Conservation (phyloP, 768 basidiomycete genomes). For the Leccinum subtestaceum region DNA sequence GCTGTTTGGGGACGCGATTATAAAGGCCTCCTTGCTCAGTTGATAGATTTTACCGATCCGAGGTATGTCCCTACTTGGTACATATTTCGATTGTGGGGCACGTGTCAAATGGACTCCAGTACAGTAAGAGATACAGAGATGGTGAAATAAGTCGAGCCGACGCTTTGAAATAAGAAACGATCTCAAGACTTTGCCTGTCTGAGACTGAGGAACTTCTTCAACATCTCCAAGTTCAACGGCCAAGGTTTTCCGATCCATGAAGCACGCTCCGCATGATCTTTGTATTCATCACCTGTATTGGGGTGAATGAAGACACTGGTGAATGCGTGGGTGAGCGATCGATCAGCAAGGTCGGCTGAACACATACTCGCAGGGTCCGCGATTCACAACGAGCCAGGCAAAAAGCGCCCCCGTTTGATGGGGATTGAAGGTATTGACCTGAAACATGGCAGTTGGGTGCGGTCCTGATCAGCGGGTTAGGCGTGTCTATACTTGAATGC, state of each 20-base stretch:
- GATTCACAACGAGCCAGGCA: constrained; percentile 62
- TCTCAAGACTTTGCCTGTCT: too few species aligned
- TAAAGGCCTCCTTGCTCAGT: too few species aligned
- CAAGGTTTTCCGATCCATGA: constrained; percentile 67
- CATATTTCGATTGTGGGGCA: too few species aligned
- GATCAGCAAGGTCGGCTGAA: background rate
- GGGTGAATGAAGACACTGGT: constrained; percentile 64
- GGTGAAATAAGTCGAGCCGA: too few species aligned
- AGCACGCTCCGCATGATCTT: constrained; percentile 60
- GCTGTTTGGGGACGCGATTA: too few species aligned
- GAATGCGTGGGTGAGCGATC: background rate
- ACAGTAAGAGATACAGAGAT: too few species aligned
- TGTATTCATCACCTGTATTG: constrained; percentile 54
- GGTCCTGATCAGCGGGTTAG: constrained; percentile 43
- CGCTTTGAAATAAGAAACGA: too few species aligned
- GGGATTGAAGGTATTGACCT: constrained; percentile 64
- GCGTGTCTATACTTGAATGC: background rate
- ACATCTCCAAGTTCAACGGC: constrained; percentile 46
- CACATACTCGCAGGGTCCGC: constrained; percentile 66
- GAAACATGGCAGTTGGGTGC: constrained; percentile 71
- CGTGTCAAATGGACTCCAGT: too few species aligned
- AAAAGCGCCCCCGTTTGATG: constrained; percentile 70
- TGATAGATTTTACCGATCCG: too few species aligned
- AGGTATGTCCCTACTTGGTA: too few species aligned
- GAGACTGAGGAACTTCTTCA: background rate